Evolutionary conservation across 2,329 filamentous ascomycete species (phyloP).

Genomic region (Drechslerella stenobrocha): DNA sequence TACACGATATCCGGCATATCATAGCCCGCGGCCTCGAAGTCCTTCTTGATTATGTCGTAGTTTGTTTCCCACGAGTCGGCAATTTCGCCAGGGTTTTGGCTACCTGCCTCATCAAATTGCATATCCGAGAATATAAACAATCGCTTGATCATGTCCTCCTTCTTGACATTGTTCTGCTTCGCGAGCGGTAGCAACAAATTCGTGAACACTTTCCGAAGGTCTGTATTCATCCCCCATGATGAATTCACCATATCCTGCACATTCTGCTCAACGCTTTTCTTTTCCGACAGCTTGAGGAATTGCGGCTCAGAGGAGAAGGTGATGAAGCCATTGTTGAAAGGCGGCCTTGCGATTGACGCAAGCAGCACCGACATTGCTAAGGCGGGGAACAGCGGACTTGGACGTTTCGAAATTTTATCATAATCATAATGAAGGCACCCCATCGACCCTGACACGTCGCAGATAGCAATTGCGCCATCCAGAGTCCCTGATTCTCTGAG

Average conservation of each 20-base stretch:
- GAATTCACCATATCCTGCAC: constrained; percentile 53
- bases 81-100: no score
- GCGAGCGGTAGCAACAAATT: constrained; percentile 63
- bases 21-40: constrained; percentile 61
- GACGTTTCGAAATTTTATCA: constrained; percentile 59
- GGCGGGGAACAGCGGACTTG: constrained; percentile 62
- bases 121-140: constrained; percentile 67
- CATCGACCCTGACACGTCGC: constrained; percentile 65
- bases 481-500: constrained; percentile 63
- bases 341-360: constrained; percentile 61
- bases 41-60: constrained; percentile 60
- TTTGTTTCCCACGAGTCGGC: constrained; percentile 57
- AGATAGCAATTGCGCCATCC: constrained; percentile 62
- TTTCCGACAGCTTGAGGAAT: constrained; percentile 57
- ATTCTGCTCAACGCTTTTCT: constrained; percentile 57
- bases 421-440: constrained; percentile 52
- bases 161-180: constrained; percentile 59
- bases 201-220: constrained; percentile 63
- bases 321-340: constrained; percentile 63
- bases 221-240: constrained; percentile 59
- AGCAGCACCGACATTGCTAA: constrained; percentile 64
- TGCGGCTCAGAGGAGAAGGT: constrained; percentile 59
- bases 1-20: constrained; percentile 65
- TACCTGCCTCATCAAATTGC: constrained; percentile 61
- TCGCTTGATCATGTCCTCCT: constrained; percentile 65